Base-by-base conservation (phyloP, 805 yeast species). In the Yamadazyma paraphyllophila region DNA sequence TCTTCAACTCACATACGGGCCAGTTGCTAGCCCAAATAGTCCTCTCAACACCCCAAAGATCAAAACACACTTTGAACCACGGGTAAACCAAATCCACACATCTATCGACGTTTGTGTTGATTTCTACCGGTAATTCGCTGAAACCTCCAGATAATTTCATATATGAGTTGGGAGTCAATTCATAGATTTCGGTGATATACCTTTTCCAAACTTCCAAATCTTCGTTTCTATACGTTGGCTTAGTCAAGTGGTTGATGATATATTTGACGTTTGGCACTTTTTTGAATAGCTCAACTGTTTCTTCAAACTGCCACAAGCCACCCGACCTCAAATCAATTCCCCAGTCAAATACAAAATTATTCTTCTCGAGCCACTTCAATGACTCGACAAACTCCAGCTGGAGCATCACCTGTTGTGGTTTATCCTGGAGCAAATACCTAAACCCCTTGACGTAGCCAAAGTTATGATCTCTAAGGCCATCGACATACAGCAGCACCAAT, bases 1-100 rank as follows among this genome's bases (percentile, higher is more conserved):
- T 41, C 12, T 4, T n/a, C 38, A 62, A 20, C 43, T 61, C 60
- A 40, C 71, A 66, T 5, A 73, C 73, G 2, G 78, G 78, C 76
- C 76, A 73, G 49, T 73, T 74, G 47, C 74, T 68, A 3, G 74
- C 77, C 67, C 69, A 73, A 10, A 73, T 58, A 9, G 68, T 51
- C 8, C 59, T 50, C 3, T 61, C 56, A 4, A 30, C 44, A 47
- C 49, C 32, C 72, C 74, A 59, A 59, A 67, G n/a, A 32, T 61
- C 61, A 16, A 56, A 49, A 34, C 62, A 57, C 3, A 58, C 56
- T 29, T 59, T 39, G 25, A 67, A 51, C 67, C 71, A 69, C 3
- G 74, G 76, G 25, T 44, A 53, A 1, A 66, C 43, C 6, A 42
- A 38, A 9, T 49, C 51, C 4, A 51, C 55, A 15, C 59, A 48